Percentiles rank a stretch among this genome's conserved stretches.
These are phyloP conservation scores for Chlorella sp. DNA, from an alignment of 139 green algal genomes.

Conservation along the genomic window DNA sequence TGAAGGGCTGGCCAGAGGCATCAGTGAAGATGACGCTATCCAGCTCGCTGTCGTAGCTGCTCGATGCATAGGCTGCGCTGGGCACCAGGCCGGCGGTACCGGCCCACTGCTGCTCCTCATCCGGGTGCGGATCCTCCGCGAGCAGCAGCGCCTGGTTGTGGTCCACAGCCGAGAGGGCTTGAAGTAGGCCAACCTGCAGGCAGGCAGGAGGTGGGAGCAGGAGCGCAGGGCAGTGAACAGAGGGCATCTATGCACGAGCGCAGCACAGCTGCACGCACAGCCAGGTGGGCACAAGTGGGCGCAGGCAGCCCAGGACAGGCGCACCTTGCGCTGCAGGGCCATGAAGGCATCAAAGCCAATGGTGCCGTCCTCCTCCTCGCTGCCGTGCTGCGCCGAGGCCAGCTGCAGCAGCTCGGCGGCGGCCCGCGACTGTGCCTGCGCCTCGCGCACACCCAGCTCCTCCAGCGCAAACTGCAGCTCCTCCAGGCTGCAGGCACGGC, in stretches of 20 bases:
- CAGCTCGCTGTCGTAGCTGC: background rate
- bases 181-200: constrained; percentile 23
- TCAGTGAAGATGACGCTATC: background rate
- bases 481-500: constrained; percentile 27
- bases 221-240: no score
- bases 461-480: constrained; percentile 57
- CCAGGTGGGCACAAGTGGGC: no score
- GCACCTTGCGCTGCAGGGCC: constrained; percentile 35
- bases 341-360: constrained; percentile 55
- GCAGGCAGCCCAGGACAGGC: no score
- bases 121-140: background rate
- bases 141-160: background rate
- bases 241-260: no score
- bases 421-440: background rate
- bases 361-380: constrained; percentile 22
- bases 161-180: constrained; percentile 30
- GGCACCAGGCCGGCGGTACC: background rate
- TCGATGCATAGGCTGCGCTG: background rate
- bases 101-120: background rate
- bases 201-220: no score
- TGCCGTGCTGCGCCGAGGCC: constrained; percentile 5
- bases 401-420: constrained; percentile 26
- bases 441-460: constrained; percentile 53
- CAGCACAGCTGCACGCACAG: no score
- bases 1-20: background rate